phyloP scores from a whole-genome alignment of 805 yeast species.

The Blastobotrys muscicola region DNA sequence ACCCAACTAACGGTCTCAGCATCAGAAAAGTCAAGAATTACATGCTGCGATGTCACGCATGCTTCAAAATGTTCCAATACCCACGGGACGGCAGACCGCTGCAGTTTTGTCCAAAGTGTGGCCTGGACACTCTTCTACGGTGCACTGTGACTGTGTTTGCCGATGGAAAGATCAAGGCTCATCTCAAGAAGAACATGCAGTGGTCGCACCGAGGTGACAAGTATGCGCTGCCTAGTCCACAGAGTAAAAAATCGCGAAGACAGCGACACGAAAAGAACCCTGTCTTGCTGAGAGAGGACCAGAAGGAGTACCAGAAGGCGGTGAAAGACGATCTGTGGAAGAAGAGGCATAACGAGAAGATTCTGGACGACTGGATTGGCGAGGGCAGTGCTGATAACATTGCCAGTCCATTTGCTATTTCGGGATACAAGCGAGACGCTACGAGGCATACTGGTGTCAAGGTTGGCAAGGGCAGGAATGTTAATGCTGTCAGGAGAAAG shows the following conservation, averaged over 20 bases:
- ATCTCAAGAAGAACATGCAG: constrained; percentile 81
- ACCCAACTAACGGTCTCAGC: constrained; percentile 71
- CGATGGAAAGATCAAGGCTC: constrained; percentile 80
- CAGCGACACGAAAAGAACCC: constrained; percentile 75
- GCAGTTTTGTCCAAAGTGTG: constrained; percentile 93
- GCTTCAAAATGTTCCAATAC: constrained; percentile 74
- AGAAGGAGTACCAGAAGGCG: constrained; percentile 84
- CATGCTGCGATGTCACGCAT: constrained; percentile 96
- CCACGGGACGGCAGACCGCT: constrained; percentile 58
- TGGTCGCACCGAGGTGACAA: constrained; percentile 87
- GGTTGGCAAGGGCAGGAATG: constrained; percentile 79
- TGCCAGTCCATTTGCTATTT: constrained; percentile 75
- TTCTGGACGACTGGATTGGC: constrained; percentile 81
- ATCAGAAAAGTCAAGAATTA: constrained; percentile 80
- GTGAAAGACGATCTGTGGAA: constrained; percentile 83
- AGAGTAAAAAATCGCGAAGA: constrained; percentile 60
- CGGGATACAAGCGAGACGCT: constrained; percentile 42
- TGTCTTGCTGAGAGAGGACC: constrained; percentile 83
- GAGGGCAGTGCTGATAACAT: constrained; percentile 78
- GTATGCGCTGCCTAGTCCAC: constrained; percentile 79
- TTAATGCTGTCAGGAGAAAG: constrained; percentile 46
- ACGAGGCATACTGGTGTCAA: constrained; percentile 51
- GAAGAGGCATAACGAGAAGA: constrained; percentile 74
- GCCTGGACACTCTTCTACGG: constrained; percentile 82
- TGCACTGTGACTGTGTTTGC: constrained; percentile 80